Evolutionary conservation across 2,329 filamentous ascomycete species (phyloP).

Genomic region (Cordyceps cateniannulata): DNA sequence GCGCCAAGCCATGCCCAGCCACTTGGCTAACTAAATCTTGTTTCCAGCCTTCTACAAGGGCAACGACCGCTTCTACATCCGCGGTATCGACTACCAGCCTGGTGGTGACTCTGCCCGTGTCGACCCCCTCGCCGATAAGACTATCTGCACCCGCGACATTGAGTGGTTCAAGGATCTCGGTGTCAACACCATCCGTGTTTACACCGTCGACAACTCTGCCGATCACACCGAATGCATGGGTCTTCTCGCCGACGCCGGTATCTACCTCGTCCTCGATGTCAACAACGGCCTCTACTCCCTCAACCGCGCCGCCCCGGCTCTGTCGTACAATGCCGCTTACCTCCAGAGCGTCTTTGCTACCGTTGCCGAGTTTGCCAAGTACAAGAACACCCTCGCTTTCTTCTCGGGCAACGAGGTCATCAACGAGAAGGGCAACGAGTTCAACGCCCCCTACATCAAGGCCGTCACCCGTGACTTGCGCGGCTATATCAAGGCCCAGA

Average conservation of each 20-base stretch:
- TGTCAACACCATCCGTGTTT: conserved; percentile 87
- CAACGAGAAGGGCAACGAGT: conserved; percentile 58
- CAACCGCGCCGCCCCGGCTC: conserved; percentile 62
- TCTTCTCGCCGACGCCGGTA: conserved; percentile 71
- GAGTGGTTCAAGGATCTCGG: conserved; percentile 76
- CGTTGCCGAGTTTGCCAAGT: conserved; percentile 74
- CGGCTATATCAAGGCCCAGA: conserved; percentile 57
- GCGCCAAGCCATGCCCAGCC: not conserved
- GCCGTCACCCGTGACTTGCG: conserved; percentile 72
- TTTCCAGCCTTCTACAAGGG: conserved; percentile 48
- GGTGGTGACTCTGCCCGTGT: conserved; percentile 46
- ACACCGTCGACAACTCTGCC: conserved; percentile 81
- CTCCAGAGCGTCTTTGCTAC: conserved; percentile 82
- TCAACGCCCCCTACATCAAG: conserved; percentile 68
- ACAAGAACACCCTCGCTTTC: conserved; percentile 81
- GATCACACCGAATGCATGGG: conserved; percentile 84
- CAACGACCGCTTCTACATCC: conserved; percentile 50
- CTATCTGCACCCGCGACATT: conserved; percentile 72
- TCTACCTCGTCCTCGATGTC: conserved; percentile 88
- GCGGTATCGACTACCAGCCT: conserved; percentile 58
- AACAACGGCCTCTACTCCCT: conserved; percentile 86
- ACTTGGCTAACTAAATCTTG: conserved; percentile 1
- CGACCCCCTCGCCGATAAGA: conserved; percentile 72
- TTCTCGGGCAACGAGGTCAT: conserved; percentile 80
- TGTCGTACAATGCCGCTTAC: conserved; percentile 82